Percentiles rank a stretch among this genome's conserved stretches.
Evolutionary conservation across 192 early-diverging fungal species (phyloP).

Genomic region (Podila epigama): DNA sequence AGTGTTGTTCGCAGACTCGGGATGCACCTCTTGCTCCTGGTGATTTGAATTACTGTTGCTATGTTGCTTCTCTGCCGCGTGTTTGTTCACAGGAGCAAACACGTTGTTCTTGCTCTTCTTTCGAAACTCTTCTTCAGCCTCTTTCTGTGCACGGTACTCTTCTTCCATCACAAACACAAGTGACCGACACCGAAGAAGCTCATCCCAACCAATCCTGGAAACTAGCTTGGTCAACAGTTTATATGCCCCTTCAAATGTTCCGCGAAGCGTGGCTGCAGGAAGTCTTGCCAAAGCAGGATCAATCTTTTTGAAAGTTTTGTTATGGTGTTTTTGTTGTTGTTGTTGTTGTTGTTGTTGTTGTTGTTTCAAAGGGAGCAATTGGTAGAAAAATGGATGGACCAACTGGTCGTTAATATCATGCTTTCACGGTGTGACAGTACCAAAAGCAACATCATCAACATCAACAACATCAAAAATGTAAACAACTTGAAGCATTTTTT

Average conservation of each 20-base stretch:
- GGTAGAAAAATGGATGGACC: too few species aligned
- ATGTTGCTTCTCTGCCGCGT: conserved; percentile 11
- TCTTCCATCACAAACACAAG: conserved; percentile 99
- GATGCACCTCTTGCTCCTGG: conserved; percentile 21
- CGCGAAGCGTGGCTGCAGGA: conserved; percentile 87
- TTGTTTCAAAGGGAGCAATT: too few species aligned
- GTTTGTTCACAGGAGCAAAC: neutral
- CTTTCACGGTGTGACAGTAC: too few species aligned
- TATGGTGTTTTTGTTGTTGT: too few species aligned
- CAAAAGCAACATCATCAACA: neutral
- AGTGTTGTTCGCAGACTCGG: too few species aligned
- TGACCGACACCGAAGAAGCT: conserved; percentile 87
- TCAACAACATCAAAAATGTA: neutral
- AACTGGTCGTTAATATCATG: too few species aligned
- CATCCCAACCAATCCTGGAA: conserved; percentile 93
- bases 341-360: too few species aligned
- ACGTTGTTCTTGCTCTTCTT: conserved; percentile 34
- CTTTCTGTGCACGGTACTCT: conserved; percentile 84
- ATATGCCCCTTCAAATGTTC: conserved; percentile 95
- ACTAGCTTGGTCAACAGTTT: conserved; percentile 81
- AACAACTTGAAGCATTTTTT: neutral
- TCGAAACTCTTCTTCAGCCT: conserved; percentile 71
- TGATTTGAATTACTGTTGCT: conserved; percentile 18
- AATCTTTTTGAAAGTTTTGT: too few species aligned
- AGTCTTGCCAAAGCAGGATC: conserved; percentile 79